Conservation (phyloP, 73 alveolate species). For the Loxodes magnus region DNA sequence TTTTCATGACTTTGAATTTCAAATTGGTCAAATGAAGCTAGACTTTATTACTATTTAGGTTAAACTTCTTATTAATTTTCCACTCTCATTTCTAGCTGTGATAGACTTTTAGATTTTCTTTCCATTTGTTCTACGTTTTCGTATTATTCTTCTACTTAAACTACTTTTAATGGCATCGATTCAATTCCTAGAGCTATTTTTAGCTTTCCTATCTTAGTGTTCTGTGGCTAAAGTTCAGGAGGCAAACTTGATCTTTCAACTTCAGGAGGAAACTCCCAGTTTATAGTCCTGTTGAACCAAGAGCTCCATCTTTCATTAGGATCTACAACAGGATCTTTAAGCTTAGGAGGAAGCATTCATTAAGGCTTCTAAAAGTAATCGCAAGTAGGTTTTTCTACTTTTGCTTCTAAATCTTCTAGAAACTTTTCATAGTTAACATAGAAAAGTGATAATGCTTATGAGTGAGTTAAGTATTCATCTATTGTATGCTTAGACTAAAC, state of each 20-base stretch:
- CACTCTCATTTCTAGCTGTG: too few species aligned
- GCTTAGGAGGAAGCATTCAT: background rate
- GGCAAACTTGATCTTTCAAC: background rate
- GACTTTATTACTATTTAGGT: too few species aligned
- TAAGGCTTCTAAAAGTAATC: background rate
- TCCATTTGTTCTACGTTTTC: too few species aligned
- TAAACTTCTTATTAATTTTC: too few species aligned
- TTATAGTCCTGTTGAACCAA: slow-evolving; percentile 3
- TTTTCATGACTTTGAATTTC: too few species aligned
- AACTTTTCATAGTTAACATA: background rate
- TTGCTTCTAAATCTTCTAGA: background rate
- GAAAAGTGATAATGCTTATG: background rate
- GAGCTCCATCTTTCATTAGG: slow-evolving; percentile 11
- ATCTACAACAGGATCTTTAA: slow-evolving; percentile 6
- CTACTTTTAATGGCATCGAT: background rate
- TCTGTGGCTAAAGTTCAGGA: background rate
- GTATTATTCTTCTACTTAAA: background rate
- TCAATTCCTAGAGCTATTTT: background rate
- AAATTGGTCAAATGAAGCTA: too few species aligned
- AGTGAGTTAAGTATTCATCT: background rate
- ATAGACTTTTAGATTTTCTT: too few species aligned
- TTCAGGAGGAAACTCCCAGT: background rate
- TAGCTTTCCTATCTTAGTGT: background rate
- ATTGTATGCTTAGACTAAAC: background rate
- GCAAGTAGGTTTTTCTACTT: background rate